Evolutionary conservation across 176 grass and related monocot species (phyloP), one percentile per base, ranked within the genome.

Genomic region (Aegilops speltoides): DNA sequence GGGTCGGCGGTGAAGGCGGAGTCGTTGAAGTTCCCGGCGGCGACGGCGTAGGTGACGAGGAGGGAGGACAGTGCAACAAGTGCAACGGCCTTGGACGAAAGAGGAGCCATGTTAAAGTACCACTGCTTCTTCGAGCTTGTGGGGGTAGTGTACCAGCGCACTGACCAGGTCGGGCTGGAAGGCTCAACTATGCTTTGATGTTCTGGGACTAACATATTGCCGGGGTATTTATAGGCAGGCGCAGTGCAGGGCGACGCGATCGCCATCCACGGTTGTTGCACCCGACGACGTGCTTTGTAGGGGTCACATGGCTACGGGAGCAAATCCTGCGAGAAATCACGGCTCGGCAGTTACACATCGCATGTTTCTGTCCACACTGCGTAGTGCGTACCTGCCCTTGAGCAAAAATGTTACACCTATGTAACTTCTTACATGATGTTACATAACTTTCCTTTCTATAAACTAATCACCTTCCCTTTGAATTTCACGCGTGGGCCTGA

Each of bases 241-340:
- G 24, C 25, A 16, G 63, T 65, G 72, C 24, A n/a, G 22, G 8
- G 38, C 23, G 66, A 52, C 63, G 83, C 75, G 16, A 87, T 91
- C 86, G 48, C 59, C 81, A 84, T 91, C 85, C 7, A 68, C 36
- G 76, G 89, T 46, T 82, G 89, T 87, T 91, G 89, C 85, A 91
- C 81, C 89, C 22, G 76, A 84, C 81, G 68, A 84, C 81, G 76
- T 68, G 77, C 76, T 69, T 54, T 52, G 80, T 79, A 87, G 76
- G n/a, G 60, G 60, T 91, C 89, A 91, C 89, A 91, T 91, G 89
- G 68, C 81, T 84, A 10, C 3, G 28, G 76, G 85, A 91, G 76
- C 67, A 80, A 87, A 87, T 80, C 89, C 73, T 74, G 89, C 56
- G 64, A 25, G 65, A 13, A 60, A 76, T 73, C 48, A 57, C 34